A percentile compares a stretch with the other conserved stretches of the same genome.
These are phyloP conservation scores for Magnolia changhungtana DNA, from an alignment of 164 flowering plant genomes.

Conservation along the genomic window DNA sequence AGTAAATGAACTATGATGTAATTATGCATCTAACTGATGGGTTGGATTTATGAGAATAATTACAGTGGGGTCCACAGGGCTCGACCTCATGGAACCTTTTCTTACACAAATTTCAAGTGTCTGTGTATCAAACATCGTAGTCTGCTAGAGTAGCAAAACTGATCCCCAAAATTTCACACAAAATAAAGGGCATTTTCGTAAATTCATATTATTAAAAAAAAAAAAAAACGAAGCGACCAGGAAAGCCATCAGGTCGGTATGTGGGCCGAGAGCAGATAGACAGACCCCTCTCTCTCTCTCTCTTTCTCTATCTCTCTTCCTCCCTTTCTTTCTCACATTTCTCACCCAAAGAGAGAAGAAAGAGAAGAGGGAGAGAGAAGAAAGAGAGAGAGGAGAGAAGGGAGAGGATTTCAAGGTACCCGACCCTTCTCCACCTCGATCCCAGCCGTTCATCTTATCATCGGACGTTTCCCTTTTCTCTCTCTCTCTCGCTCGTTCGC, in stretches of 20 bases:
- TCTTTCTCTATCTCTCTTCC: not conserved
- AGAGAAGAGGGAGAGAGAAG: not conserved
- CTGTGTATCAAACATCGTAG: not conserved
- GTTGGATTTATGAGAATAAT: too few relatives aligned
- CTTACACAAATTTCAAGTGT: not conserved
- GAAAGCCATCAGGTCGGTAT: too few relatives aligned
- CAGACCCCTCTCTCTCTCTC: not conserved
- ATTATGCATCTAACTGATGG: too few relatives aligned
- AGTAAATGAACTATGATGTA: too few relatives aligned
- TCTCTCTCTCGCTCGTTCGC: constrained; percentile 5
- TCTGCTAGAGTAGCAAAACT: too few relatives aligned
- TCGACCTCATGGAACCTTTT: too few relatives aligned
- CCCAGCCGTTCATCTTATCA: not conserved
- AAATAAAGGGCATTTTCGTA: not conserved
- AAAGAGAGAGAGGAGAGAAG: not conserved
- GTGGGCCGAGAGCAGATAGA: not conserved
- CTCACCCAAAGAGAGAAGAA: not conserved
- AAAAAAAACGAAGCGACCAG: not conserved
- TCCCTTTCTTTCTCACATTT: not conserved
- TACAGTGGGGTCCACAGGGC: too few relatives aligned
- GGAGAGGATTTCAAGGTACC: not conserved
- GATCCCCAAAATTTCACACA: too few relatives aligned
- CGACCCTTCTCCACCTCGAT: not conserved
- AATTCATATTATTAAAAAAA: not conserved
- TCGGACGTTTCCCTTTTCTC: not conserved